phyloP scores from a whole-genome alignment of 2,329 filamentous ascomycete species.

The Onygena corvina region DNA sequence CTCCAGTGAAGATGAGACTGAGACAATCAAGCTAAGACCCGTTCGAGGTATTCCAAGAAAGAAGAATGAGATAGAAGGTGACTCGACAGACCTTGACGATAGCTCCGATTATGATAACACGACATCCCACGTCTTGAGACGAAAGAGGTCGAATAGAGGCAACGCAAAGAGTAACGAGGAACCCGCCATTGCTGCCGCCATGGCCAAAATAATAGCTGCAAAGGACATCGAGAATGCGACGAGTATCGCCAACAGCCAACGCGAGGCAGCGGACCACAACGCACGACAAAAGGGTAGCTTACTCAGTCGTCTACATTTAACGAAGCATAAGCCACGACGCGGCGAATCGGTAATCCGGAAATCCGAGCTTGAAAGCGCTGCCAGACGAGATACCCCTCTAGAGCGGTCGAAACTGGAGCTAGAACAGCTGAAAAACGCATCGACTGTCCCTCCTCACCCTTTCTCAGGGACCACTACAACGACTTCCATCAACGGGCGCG shows the following conservation, averaged over 20 bases:
- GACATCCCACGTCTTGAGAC: conserved; percentile 17
- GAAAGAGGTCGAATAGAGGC: conserved; percentile 22
- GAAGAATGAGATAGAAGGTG: conserved; percentile 48
- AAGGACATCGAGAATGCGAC: not conserved
- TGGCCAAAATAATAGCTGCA: conserved; percentile 2
- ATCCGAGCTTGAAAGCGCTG: conserved; percentile 45
- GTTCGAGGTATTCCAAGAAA: conserved; percentile 50
- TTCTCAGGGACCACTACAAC: conserved; percentile 15
- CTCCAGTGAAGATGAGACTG: conserved; percentile 60
- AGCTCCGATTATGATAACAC: conserved; percentile 42
- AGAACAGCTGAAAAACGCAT: conserved; percentile 17
- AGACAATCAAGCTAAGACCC: conserved; percentile 35
- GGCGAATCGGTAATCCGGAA: conserved; percentile 41
- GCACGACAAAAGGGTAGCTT: conserved; percentile 22
- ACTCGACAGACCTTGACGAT: conserved; percentile 51
- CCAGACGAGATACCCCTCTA: conserved; percentile 50
- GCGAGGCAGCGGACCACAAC: not conserved
- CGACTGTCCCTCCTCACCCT: not conserved
- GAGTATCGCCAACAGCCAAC: not conserved
- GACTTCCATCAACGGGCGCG: conserved; percentile 8
- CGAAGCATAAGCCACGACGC: conserved; percentile 21
- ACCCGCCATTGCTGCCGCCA: conserved; percentile 8
- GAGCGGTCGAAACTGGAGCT: conserved; percentile 46
- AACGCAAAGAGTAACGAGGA: conserved; percentile 9
- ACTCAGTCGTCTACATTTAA: conserved; percentile 22